Percentiles rank a stretch among this genome's conserved stretches.
Conservation (phyloP, 2,329 filamentous ascomycete species). For the Penicillium rolfsii region DNA sequence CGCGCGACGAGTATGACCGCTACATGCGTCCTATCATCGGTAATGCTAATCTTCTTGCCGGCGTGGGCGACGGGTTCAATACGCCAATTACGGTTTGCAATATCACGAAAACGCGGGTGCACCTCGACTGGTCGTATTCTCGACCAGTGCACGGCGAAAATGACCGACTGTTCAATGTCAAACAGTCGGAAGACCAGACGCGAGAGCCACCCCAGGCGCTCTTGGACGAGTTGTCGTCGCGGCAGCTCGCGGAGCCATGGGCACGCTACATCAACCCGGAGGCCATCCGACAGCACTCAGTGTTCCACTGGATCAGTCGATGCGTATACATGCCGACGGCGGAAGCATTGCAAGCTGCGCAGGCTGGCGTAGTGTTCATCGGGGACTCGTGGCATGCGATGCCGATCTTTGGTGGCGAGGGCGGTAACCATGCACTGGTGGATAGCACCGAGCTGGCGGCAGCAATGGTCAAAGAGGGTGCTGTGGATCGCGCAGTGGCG, state of each 20-base stretch:
- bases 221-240: not conserved
- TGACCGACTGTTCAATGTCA: not conserved
- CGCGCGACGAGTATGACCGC: not conserved
- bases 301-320: not conserved
- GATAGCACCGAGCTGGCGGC: not conserved
- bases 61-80: not conserved
- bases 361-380: not conserved
- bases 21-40: not conserved
- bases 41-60: not conserved
- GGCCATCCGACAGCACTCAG: not conserved
- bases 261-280: not conserved
- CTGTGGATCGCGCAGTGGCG: not conserved
- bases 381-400: not conserved
- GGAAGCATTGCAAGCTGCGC: not conserved
- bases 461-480: not conserved
- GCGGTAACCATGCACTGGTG: not conserved
- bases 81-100: not conserved
- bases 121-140: not conserved
- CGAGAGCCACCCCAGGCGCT: not conserved
- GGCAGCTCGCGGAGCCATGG: not conserved
- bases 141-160: not conserved
- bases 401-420: slow-evolving; percentile 1
- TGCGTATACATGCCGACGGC: not conserved
- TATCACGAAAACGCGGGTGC: not conserved
- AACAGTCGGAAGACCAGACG: not conserved